Base-by-base conservation (phyloP, 805 yeast genomes). In the Clavispora asparagi region DNA sequence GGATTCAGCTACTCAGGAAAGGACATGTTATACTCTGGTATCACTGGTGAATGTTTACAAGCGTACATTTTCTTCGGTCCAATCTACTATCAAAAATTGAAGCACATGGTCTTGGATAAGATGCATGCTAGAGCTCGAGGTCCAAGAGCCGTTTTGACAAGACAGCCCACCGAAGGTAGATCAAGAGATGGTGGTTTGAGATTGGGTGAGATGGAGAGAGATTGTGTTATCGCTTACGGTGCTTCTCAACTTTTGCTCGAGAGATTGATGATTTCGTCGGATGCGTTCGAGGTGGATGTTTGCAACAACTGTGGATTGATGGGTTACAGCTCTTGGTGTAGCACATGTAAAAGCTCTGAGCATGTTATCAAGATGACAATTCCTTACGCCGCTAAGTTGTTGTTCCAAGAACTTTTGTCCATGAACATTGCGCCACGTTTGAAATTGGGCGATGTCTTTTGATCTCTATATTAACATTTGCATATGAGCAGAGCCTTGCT, bases 111-210 rank as follows among this genome's bases (percentile, higher is more conserved):
- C 41, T 68, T 94, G 68, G 99, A 94, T 70, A 94, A 94, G 70
- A 94, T 94, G 99, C 99, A 94, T 63, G 99, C 99, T 1, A 87
- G 99, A 77, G 97, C 99, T 2, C 82, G 99, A 65, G 99, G 99
- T 43, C 99, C 99, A 46, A 82, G 98, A 58, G 99, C 99, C 0
- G 98, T 94, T 11, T 76, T 94, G 48, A 94, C 99, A 9, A 83
- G 99, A 68, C 99, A 94, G 70, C 99, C 98, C 14, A 92, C 98
- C 0, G 99, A 94, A 68, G 99, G 99, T 78, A 81, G 99, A 68
- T 89, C 97, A 2, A 81, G 99, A 68, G 99, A 94, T 68, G 99
- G 99, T 80, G 99, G 99, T 64, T 78, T 94, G 64, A 85, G 99
- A 75, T 78, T 94, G 66, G 99, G 99, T 60, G 99, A 94, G 73